A percentile compares a stretch with the other conserved stretches of the same genome.
phyloP scores from a whole-genome alignment of 352 stramenopile species.

The Phytopythium oedochilum region DNA sequence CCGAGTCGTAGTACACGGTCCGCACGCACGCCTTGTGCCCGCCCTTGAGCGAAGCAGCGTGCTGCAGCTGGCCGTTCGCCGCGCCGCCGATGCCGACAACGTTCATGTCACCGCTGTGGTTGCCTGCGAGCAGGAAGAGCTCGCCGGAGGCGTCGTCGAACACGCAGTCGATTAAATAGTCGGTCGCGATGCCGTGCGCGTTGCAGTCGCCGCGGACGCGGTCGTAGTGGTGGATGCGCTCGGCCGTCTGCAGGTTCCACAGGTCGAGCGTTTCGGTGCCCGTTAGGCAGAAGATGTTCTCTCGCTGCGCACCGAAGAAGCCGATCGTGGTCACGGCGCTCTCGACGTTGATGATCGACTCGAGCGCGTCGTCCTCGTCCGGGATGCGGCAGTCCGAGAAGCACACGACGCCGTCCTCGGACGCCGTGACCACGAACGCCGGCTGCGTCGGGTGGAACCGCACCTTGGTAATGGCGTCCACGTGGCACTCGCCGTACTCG shows the following conservation, averaged over 20 bases:
- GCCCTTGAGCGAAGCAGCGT: conserved; percentile 37
- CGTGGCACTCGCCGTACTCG: conserved; percentile 86
- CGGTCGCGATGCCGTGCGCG: conserved; percentile 48
- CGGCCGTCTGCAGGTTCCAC: conserved; percentile 84
- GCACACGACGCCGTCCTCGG: conserved; percentile 89
- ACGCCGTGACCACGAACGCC: conserved; percentile 84
- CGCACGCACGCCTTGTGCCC: conserved; percentile 86
- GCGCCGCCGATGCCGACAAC: conserved; percentile 54
- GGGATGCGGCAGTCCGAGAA: conserved; percentile 85
- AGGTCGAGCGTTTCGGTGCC: conserved; percentile 87
- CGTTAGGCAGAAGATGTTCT: conserved; percentile 85
- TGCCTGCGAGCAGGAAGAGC: conserved; percentile 74
- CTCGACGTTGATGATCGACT: conserved; percentile 90
- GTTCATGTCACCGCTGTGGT: conserved; percentile 75
- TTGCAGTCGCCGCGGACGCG: conserved; percentile 74
- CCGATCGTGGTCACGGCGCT: conserved; percentile 83
- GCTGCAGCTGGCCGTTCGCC: conserved; percentile 45
- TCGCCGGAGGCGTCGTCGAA: conserved; percentile 69
- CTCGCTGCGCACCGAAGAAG: conserved; percentile 79
- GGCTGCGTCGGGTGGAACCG: conserved; percentile 78
- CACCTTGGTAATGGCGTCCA: conserved; percentile 86
- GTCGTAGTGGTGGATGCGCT: conserved; percentile 79
- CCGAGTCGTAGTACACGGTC: conserved; percentile 66
- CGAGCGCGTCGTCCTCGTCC: conserved; percentile 84
- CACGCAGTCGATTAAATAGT: conserved; percentile 87